Evolutionary conservation across 2,329 filamentous ascomycete genomes (phyloP).

Genomic region (Fusarium pseudocircinatum): DNA sequence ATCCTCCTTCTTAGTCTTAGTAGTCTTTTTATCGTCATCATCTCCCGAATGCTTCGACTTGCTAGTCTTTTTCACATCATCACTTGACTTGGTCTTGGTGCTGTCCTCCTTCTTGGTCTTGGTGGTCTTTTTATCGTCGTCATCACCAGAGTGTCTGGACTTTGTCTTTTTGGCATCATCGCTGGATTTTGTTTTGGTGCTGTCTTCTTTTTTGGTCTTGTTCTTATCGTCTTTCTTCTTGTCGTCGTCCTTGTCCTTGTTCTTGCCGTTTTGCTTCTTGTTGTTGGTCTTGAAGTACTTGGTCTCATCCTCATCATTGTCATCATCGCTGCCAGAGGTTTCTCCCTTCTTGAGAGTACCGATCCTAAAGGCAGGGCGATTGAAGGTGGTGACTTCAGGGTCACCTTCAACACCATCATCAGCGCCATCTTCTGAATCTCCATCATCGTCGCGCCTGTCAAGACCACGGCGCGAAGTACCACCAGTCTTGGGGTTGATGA

Average conservation of each 20-base stretch:
- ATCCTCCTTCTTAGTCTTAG: background rate
- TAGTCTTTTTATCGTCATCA: background rate
- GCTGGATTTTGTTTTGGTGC: background rate
- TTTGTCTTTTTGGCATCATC: background rate
- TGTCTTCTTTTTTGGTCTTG: background rate
- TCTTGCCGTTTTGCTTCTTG: conserved; percentile 12
- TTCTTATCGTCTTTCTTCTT: background rate
- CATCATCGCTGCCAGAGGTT: background rate
- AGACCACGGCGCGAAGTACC: background rate
- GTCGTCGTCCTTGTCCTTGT: background rate
- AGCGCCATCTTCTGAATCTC: background rate
- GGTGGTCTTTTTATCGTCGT: background rate
- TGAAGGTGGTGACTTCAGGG: background rate
- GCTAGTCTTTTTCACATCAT: background rate
- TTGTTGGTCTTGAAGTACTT: conserved; percentile 1
- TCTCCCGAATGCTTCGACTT: background rate
- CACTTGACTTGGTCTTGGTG: background rate
- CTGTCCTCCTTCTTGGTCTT: background rate
- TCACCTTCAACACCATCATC: background rate
- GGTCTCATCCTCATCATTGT: background rate
- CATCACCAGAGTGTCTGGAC: background rate
- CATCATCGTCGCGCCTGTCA: background rate
- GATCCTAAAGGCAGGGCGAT: background rate
- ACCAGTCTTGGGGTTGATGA: background rate
- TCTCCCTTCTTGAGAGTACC: background rate